These are phyloP conservation scores for Monosporozyma aquatica DNA, from an alignment of 805 yeast species.

Conservation along the genomic window DNA sequence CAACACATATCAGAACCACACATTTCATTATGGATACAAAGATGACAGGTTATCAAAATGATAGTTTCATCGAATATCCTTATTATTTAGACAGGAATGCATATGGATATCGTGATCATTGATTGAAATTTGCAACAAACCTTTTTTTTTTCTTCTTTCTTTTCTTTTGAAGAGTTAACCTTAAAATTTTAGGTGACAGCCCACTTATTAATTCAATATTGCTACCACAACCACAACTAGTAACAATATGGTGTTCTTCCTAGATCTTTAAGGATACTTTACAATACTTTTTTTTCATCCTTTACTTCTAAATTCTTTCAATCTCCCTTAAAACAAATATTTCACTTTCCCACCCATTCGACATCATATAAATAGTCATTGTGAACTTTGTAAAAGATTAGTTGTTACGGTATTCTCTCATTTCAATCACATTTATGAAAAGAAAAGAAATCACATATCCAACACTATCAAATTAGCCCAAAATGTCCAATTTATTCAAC, in stretches of 20 bases:
- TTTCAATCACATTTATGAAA: no score
- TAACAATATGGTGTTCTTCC: no score
- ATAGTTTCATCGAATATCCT: background rate
- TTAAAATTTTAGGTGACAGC: no score
- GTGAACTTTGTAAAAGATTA: no score
- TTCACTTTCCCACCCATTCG: background rate
- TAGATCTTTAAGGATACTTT: no score
- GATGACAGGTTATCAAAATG: background rate
- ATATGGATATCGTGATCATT: slow-evolving; percentile 1
- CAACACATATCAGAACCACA: no score
- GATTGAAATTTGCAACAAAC: no score
- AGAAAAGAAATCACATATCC: background rate
- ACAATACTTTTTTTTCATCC: no score
- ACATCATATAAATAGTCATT: slow-evolving; percentile 1
- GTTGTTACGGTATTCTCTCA: background rate
- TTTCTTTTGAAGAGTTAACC: background rate
- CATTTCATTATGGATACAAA: background rate
- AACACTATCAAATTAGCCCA: background rate
- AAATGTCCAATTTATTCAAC: slow-evolving; percentile 28
- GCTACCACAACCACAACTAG: no score
- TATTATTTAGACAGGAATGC: background rate
- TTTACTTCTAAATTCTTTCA: no score
- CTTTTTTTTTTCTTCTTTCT: background rate
- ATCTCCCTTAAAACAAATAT: no score
- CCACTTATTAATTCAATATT: no score